Evolutionary conservation across 164 flowering plant genomes (phyloP).

Genomic region (Malania oleifera): DNA sequence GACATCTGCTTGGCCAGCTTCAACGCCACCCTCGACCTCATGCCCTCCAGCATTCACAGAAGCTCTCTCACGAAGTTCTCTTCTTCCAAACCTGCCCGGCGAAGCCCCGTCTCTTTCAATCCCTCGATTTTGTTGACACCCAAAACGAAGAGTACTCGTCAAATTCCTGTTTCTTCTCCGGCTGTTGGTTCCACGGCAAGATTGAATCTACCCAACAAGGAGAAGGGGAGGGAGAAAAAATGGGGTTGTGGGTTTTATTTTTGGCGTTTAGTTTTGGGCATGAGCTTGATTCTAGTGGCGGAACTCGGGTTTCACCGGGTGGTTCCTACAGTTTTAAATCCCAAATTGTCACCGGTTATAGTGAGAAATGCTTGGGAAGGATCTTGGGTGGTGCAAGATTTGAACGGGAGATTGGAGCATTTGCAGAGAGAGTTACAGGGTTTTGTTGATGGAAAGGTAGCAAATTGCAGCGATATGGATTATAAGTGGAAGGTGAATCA

Average conservation of each 20-base stretch:
- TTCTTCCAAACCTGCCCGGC: conserved; percentile 20
- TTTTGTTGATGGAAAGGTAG: conserved; percentile 25
- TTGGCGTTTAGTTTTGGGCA: conserved; percentile 26
- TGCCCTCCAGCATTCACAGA: conserved; percentile 49
- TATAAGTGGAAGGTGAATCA: conserved; percentile 58
- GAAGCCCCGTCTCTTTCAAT: conserved; percentile 45
- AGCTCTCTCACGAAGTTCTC: conserved; percentile 52
- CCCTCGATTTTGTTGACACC: conserved; percentile 46
- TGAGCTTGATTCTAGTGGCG: conserved; percentile 31
- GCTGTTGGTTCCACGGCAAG: conserved; percentile 34
- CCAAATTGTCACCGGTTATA: conserved; percentile 33
- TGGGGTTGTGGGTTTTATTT: conserved; percentile 12
- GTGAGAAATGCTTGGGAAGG: conserved; percentile 36
- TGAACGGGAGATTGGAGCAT: conserved; percentile 35
- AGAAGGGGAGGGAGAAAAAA: conserved; percentile 16
- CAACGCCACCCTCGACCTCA: conserved; percentile 80
- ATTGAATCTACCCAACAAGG: conserved; percentile 10
- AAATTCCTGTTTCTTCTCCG: conserved; percentile 17
- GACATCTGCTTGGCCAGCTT: conserved; percentile 80
- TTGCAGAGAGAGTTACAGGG: conserved; percentile 40
- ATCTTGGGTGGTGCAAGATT: conserved; percentile 28
- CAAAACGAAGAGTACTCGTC: conserved; percentile 6
- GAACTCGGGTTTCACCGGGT: conserved; percentile 40
- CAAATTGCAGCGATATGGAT: conserved; percentile 41
- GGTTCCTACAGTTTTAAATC: conserved; percentile 30